Conservation (phyloP, 345 rosid species). For the Balakata baccata region DNA sequence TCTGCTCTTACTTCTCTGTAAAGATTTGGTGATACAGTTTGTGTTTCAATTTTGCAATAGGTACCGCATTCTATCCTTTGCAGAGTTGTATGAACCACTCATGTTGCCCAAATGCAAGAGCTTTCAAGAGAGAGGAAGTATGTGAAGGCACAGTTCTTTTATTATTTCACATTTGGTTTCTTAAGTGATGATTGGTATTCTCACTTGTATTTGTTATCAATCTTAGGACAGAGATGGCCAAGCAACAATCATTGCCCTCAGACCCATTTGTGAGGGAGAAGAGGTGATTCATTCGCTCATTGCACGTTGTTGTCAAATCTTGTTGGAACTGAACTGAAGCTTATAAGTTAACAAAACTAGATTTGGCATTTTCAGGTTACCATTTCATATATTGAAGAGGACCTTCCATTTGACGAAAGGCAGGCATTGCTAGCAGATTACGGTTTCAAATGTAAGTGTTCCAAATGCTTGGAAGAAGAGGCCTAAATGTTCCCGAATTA, state of each 20-base stretch:
- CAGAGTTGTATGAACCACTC: constrained; percentile 97
- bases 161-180: neutral
- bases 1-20: neutral
- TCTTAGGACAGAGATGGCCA: constrained; percentile 84
- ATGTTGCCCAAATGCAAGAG: constrained; percentile 80
- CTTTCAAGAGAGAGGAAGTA: constrained; percentile 96
- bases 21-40: neutral
- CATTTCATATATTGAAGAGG: constrained; percentile 83
- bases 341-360: neutral
- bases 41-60: constrained; percentile 34
- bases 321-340: neutral
- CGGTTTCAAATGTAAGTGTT: constrained; percentile 72
- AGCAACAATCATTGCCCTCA: constrained; percentile 64
- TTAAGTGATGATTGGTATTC: no score
- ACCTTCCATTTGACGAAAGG: constrained; percentile 63
- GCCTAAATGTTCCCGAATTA: neutral
- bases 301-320: neutral
- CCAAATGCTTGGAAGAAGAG: constrained; percentile 55
- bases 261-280: constrained; percentile 60
- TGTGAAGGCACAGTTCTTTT: neutral
- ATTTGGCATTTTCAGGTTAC: constrained; percentile 46
- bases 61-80: constrained; percentile 90
- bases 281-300: constrained; percentile 45
- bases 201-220: neutral
- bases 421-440: constrained; percentile 68